Base-by-base conservation (phyloP, 805 yeast genomes). In the Candida endomychidarum region DNA sequence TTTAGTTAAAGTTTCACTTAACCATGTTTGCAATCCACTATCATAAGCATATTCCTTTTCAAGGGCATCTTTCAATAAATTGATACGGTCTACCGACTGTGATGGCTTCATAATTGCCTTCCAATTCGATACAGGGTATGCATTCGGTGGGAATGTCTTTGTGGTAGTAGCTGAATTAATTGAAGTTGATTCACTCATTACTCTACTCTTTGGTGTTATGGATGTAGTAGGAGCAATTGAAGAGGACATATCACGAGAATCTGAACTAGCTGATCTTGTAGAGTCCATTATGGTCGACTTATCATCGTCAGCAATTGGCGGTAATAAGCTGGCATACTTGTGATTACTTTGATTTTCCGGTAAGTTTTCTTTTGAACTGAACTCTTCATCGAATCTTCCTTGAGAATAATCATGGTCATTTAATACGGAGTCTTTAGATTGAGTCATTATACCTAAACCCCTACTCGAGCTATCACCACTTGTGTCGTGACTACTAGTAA, bases 21-120 rank as follows among this genome's bases (percentile, higher is more conserved):
- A 63, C 83, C 86, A 83, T 1, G 68, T 62, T 17, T 70, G 70
- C n/a, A 83, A 57, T 1, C 86, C 86, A 0, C 81, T 69, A 37
- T 80, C 80, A 46, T 67, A 70, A 5, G 61, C 64, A 1, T 56
- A 42, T 40, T 72, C 77, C 42, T 64, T 70, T 16, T 43, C 55
- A 45, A 73, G 63, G 14, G 72, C 79, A 10, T 61, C 71, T 45
- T 60, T 63, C 46, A 69, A 68, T 30, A 63, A 68, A 41, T 45
- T 56, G 23, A 66, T 68, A 45, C 74, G 71, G 52, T 61, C 72
- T 26, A 54, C 58, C 2, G 76, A 63, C 43, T 70, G 72, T 3
- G 69, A 65, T 24, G 60, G 51, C 18, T 60, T 51, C 58, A 63
- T 60, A 32, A 67, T 72, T 41, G 54, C 59, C 38, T 64, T 69